Base-by-base conservation (phyloP, 768 basidiomycete genomes). In the Serendipita sp. region DNA sequence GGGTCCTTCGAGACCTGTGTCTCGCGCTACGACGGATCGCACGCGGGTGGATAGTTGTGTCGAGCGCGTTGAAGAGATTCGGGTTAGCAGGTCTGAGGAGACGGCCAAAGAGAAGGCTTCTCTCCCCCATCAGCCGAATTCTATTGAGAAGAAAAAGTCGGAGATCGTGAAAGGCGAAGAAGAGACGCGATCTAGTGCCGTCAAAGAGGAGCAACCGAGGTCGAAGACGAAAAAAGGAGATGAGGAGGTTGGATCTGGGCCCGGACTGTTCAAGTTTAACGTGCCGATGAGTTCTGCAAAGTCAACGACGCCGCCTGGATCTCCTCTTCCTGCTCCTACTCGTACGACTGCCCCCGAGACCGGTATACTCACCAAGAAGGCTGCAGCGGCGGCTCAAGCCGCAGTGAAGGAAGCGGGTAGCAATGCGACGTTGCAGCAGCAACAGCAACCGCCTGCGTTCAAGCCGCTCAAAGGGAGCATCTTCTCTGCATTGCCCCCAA, bases 261-360 rank as follows among this genome's bases (percentile, higher is more conserved):
- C 14, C 14, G 34, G 20, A 48, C 17, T 48, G 20, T 17, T 17
- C 45, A 58, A 58, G 53, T 22, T 58, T 58, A 31, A 20, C 28
- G 9, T 31, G 3, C 45, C 45, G 26, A 20, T 28, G 3, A 26
- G 31, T 58, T 3, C 45, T 20, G 3, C 26, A 20, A 28, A 20
- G n/a, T 58, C 53, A 24, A 58, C 53, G 17, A 58, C 53, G 22
- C 53, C 53, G 20, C 53, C 5, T 58, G 53, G 31, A n/a, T 58
- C 53, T 9, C 53, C 53, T 31, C 22, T 58, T 58, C 34, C 58
- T 22, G 14, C 58, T 7, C 28, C 28, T 31, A 7, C 58, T 34
- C 17, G 33, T 31, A 3, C 31, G 51, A 28, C 51, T 26, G 5
- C 28, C 22, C 4, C 58, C 4, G 31, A 17, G 24, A 20, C 24